Evolutionary conservation across 371 early-diverging fungal species (phyloP).

Genomic region (Lichtheimia corymbifera): DNA sequence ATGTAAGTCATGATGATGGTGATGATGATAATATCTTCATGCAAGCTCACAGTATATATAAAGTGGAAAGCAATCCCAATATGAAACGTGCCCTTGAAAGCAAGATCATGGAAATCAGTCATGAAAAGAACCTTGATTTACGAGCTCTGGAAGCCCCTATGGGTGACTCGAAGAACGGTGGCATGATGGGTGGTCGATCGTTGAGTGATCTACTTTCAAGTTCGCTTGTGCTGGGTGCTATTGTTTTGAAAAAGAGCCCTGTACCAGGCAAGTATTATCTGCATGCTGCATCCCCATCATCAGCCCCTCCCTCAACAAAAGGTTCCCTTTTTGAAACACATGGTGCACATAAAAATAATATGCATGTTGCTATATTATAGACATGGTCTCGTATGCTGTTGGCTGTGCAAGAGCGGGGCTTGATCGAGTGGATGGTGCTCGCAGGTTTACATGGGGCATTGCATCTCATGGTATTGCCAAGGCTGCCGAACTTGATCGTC

Average conservation of each 20-base stretch:
- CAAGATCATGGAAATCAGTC: conserved; percentile 35
- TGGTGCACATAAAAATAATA: too few species aligned
- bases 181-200: background rate
- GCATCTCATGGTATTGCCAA: conserved; percentile 55
- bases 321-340: too few species aligned
- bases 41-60: background rate
- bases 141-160: conserved; percentile 5
- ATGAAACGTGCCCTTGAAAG: conserved; percentile 42
- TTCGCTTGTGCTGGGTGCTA: conserved; percentile 55
- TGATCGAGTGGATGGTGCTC: conserved; percentile 54
- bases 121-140: conserved; percentile 22
- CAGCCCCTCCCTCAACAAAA: too few species aligned
- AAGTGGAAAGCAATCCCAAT: conserved; percentile 50
- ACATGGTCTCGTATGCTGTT: conserved; percentile 42
- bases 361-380: conserved; percentile 8
- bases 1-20: conserved; percentile 27
- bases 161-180: background rate
- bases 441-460: conserved; percentile 56
- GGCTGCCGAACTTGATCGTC: conserved; percentile 62
- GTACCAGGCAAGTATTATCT: conserved; percentile 42
- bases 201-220: conserved; percentile 52
- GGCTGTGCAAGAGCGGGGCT: conserved; percentile 45
- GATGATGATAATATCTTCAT: too few species aligned
- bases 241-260: conserved; percentile 63
- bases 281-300: too few species aligned